These are phyloP conservation scores for Leptoxyphium fumago DNA, from an alignment of 2,329 filamentous ascomycete species.

Conservation along the genomic window DNA sequence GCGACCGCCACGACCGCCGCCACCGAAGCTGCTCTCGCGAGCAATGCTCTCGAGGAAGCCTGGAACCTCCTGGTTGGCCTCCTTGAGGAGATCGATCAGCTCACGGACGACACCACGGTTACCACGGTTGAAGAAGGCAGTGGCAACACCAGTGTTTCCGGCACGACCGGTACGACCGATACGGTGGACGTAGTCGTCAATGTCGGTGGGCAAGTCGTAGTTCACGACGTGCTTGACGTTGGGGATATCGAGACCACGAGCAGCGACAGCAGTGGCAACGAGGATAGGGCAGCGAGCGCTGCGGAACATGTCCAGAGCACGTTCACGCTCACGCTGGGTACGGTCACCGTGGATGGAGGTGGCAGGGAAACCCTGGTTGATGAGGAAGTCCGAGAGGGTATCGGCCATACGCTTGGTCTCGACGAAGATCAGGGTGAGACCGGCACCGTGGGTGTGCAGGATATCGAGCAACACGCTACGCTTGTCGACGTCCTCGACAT, in stretches of 20 bases:
- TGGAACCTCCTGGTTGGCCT: conserved; percentile 94
- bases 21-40: conserved; percentile 73
- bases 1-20: conserved; percentile 50
- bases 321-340: conserved; percentile 96
- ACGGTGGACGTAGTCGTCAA: conserved; percentile 97
- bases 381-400: conserved; percentile 90
- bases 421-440: conserved; percentile 92
- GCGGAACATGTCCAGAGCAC: conserved; percentile 93
- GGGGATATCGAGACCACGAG: conserved; percentile 73
- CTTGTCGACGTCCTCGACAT: conserved; percentile 94
- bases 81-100: conserved; percentile 92
- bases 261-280: conserved; percentile 92
- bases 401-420: conserved; percentile 99
- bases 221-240: conserved; percentile 97
- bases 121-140: conserved; percentile 98
- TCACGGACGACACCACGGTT: conserved; percentile 97
- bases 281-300: conserved; percentile 90
- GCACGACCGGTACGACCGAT: conserved; percentile 99
- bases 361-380: conserved; percentile 96
- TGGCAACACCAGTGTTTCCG: conserved; percentile 95
- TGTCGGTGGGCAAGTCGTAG: conserved; percentile 97
- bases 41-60: conserved; percentile 93
- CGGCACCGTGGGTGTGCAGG: conserved; percentile 79
- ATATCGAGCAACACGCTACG: conserved; percentile 95
- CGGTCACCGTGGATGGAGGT: conserved; percentile 98